phyloP scores from a whole-genome alignment of 805 yeast genomes.

The Myxozyma vanderwaltii region DNA sequence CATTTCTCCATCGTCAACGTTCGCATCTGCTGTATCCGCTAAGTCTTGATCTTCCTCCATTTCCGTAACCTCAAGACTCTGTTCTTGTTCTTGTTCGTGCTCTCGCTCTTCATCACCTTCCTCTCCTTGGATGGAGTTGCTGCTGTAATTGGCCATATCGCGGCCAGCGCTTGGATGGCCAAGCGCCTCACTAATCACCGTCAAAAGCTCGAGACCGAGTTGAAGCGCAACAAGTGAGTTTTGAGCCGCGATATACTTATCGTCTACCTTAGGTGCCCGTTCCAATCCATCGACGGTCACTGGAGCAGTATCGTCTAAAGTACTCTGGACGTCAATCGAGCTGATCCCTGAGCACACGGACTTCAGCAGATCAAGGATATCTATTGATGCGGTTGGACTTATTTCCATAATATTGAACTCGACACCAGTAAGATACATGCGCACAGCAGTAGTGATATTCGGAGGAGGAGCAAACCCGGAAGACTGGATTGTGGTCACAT shows the following conservation, averaged over 20 bases:
- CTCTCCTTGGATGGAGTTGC: too few relatives aligned
- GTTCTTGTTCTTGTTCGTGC: background rate
- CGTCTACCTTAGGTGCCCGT: conserved; percentile 5
- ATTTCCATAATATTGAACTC: conserved; percentile 24
- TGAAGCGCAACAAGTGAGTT: conserved; percentile 65
- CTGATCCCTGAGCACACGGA: conserved; percentile 1
- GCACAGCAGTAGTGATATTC: conserved; percentile 9
- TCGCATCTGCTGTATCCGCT: conserved; percentile 8
- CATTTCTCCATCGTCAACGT: conserved; percentile 9
- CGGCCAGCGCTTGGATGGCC: conserved; percentile 41
- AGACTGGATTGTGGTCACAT: conserved; percentile 20
- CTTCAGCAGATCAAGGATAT: conserved; percentile 11
- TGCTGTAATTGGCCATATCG: too few relatives aligned
- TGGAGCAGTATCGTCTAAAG: background rate
- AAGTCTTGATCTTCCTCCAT: conserved; percentile 30
- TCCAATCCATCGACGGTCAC: conserved; percentile 2
- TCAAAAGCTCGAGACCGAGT: conserved; percentile 69
- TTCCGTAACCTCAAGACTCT: conserved; percentile 23
- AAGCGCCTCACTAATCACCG: conserved; percentile 67
- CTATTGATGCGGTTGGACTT: conserved; percentile 13
- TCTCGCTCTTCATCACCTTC: background rate
- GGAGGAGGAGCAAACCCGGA: conserved; percentile 3
- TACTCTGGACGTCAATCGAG: conserved; percentile 1
- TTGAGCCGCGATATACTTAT: conserved; percentile 44
- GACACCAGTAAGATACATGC: conserved; percentile 26